These are phyloP conservation scores for Phaeotremella skinneri DNA, from an alignment of 768 basidiomycete genomes.

Conservation along the genomic window DNA sequence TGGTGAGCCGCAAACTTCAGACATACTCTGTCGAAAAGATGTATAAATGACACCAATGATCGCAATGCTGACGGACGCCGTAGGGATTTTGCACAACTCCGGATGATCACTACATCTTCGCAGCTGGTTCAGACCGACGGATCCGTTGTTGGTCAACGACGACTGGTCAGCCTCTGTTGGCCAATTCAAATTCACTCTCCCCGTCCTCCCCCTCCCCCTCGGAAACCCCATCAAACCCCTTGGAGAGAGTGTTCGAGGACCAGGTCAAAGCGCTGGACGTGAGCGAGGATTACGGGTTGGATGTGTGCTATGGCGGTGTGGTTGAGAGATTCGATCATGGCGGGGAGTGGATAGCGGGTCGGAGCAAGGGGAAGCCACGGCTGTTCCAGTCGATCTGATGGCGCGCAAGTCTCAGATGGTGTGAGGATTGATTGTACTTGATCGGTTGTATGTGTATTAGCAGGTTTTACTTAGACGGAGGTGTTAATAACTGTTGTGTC, in stretches of 20 bases:
- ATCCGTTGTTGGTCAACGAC: slow-evolving; percentile 32
- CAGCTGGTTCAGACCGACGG: slow-evolving; percentile 34
- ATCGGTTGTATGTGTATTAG: no score
- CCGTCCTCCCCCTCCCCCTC: neutral
- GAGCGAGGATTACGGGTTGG: slow-evolving; percentile 30
- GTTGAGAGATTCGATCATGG: neutral
- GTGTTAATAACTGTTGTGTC: no score
- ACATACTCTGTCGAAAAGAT: neutral
- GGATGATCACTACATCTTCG: slow-evolving; percentile 30
- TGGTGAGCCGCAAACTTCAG: slow-evolving; percentile 19
- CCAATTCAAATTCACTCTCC: neutral
- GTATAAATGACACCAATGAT: neutral
- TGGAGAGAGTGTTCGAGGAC: slow-evolving; percentile 10
- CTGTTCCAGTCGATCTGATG: neutral
- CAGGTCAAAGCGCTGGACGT: slow-evolving; percentile 14
- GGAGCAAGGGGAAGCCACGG: neutral
- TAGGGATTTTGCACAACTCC: slow-evolving; percentile 32
- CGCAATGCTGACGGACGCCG: neutral
- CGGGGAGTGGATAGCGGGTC: neutral
- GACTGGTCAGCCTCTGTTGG: slow-evolving; percentile 19
- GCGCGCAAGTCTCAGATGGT: no score
- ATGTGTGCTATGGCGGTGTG: slow-evolving; percentile 13
- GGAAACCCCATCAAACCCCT: slow-evolving; percentile 16
- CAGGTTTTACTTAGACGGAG: no score
- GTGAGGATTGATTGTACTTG: no score